Percentiles rank a stretch among this genome's conserved stretches.
Conservation (phyloP, 2,329 filamentous ascomycete species). For the Diatrype stigma region DNA sequence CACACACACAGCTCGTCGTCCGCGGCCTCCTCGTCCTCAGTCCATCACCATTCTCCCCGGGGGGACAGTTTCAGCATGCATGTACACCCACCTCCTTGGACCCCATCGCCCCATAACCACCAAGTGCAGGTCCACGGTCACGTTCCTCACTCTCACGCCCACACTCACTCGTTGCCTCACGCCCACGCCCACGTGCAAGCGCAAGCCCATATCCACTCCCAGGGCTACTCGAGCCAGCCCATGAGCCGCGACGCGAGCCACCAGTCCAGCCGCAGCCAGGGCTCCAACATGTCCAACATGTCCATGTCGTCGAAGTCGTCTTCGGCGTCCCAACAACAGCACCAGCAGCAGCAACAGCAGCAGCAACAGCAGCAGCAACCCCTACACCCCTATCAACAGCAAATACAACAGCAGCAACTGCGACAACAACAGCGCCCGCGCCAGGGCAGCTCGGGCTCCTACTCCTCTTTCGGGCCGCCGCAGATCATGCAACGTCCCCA, state of each 20-base stretch:
- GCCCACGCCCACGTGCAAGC: neutral
- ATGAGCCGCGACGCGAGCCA: conserved; percentile 45
- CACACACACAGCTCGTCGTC: conserved; percentile 6
- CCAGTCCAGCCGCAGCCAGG: conserved; percentile 30
- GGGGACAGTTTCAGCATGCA: conserved; percentile 11
- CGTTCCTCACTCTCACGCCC: neutral
- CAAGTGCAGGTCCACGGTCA: conserved; percentile 1
- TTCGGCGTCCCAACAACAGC: conserved; percentile 3
- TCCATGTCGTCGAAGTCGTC: conserved; percentile 1
- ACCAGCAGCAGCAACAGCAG: conserved; percentile 5
- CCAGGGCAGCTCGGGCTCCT: neutral
- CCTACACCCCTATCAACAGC: conserved; percentile 5
- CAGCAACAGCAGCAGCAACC: conserved; percentile 1
- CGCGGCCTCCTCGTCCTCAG: neutral
- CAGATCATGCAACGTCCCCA: conserved; percentile 23
- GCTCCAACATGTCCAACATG: conserved; percentile 12
- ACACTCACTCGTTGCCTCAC: conserved; percentile 17
- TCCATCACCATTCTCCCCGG: conserved; percentile 21
- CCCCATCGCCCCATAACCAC: conserved; percentile 4
- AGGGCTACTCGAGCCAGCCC: conserved; percentile 45
- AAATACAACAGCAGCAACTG: conserved; percentile 3
- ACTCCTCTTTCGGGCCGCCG: conserved; percentile 14
- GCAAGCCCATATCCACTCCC: conserved; percentile 14
- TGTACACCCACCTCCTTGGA: conserved; percentile 21
- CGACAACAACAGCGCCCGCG: conserved; percentile 1